Percentiles rank a stretch among this genome's conserved stretches.
These are phyloP conservation scores for Apiospora hydei DNA, from an alignment of 2,329 filamentous ascomycete genomes.

Conservation along the genomic window DNA sequence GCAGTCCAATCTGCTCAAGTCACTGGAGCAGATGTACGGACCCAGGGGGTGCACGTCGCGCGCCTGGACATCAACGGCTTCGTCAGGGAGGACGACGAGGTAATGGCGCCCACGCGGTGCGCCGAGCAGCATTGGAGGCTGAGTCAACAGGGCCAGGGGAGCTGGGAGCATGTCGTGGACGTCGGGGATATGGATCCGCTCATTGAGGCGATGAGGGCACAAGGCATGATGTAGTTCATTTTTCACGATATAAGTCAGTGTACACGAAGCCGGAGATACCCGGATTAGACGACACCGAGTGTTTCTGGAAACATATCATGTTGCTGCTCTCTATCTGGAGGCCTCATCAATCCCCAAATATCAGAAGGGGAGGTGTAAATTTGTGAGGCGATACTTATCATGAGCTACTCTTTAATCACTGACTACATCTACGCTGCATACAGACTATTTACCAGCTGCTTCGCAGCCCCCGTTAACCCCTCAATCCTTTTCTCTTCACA, in stretches of 20 bases:
- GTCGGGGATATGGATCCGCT: neutral
- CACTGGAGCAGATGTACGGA: neutral
- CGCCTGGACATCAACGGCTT: conserved; percentile 12
- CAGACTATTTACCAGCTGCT: neutral
- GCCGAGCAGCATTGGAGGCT: conserved; percentile 10
- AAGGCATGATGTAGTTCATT: neutral
- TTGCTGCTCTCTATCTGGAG: neutral
- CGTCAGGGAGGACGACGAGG: conserved; percentile 1
- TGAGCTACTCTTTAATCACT: neutral
- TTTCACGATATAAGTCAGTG: neutral
- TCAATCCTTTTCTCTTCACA: neutral
- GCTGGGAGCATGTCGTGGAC: neutral
- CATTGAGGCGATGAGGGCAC: neutral
- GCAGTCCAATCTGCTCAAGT: neutral
- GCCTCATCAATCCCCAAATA: neutral
- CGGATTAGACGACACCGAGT: neutral
- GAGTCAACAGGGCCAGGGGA: neutral
- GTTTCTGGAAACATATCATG: neutral
- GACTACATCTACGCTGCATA: neutral
- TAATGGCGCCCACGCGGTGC: conserved; percentile 1
- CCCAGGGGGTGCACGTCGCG: neutral
- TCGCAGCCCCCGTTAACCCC: neutral
- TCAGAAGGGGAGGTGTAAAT: neutral
- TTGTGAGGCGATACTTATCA: neutral
- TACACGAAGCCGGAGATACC: neutral